Evolutionary conservation across 1,284 basidiomycete genomes (phyloP), one percentile per base, ranked within the genome.

Genomic region (Neonothopanus nambi): DNA sequence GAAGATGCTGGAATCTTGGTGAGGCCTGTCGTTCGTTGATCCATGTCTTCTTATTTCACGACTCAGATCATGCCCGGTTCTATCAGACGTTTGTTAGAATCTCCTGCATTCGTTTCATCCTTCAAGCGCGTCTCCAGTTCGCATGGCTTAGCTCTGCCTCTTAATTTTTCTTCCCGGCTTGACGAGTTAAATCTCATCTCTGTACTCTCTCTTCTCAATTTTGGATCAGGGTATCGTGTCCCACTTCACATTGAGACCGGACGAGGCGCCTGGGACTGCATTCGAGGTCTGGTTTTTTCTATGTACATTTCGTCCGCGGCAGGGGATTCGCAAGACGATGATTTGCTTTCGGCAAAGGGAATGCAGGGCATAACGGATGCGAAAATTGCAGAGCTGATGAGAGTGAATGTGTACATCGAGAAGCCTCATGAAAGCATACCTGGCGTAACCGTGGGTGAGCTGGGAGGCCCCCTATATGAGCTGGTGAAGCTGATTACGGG

Each of bases 211-310:
- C 74, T 93, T 7, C 76, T 94, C 30, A 93, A 93, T 66, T 90
- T 93, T 65, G 88, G 79, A 7, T 90, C 88, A 1, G 89, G 89
- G 28, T 93, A 89, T 66, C 84, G 89, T 24, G 72, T 78, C 5
- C 81, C 85, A 1, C 76, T 94, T 36, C 89, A 91, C 65, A 67
- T 71, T 24, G 79, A 82, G 51, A 84, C 85, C 7, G 81, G 84
- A 13, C 80, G 88, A 35, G 91, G 91, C 21, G 89, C 90, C 58
- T 92, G 85, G 78, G 88, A 93, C 67, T 84, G 81, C 54, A 87
- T 93, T 61, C 80, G 87, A 46, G 84, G 83, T 2, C 77, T 94
- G 46, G 75, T 82, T 24, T 82, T 93, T 61, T 79, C 82, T 13
- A 72, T 89, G 60, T 91, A 87, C 67, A 77, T 94, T 59, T 76